Base-by-base conservation (phyloP, 306 rosid species). In the Gleditsia sinensis region DNA sequence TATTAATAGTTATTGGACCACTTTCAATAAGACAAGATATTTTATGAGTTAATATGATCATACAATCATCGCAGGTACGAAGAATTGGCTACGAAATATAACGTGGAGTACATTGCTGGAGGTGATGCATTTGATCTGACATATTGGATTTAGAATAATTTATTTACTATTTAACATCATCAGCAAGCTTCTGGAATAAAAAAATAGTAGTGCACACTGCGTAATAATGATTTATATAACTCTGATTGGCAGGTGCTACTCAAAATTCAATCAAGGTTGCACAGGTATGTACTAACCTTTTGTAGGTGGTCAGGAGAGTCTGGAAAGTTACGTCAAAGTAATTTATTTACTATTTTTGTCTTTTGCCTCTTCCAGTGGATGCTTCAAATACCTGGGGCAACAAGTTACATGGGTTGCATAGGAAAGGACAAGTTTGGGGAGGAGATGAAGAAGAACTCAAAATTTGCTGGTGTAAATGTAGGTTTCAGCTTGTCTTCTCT, bases 371-470 rank as follows among this genome's bases (percentile, higher is more conserved):
- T 66, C 16, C 45, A 94, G 97, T 94, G 99, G 97, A 42, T 94
- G 88, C 93, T 94, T 75, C 97, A 94, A 90, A 74, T 25, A 56
- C 93, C 97, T 25, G 91, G 91, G 45, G 97, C 97, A 70, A 90
- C 99, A 32, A 80, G 96, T 80, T 94, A 84, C 83, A 94, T 94
- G 0, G 99, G 99, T 53, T 83, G 88, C 86, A 92, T 94, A 28
- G 97, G 99, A 70, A 94, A 92, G 89, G 97, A 94, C 84, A 92
- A 90, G 72, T 94, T 70, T 70, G 99, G 96, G 9, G 96, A 90
- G 84, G 92, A 83, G 84, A 92, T 94, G 99, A 88, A 85, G 79
- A 90, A 90, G 80, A 83, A 83, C 77, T 66, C 86, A 48, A 77
- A 48, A 83, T 80, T 16, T 6, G 95, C 96, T 63, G 97, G 98